Evolutionary conservation across 106 monocot species (phyloP), one percentile per base, ranked within the genome.

Genomic region (Dendrobium nobile): DNA sequence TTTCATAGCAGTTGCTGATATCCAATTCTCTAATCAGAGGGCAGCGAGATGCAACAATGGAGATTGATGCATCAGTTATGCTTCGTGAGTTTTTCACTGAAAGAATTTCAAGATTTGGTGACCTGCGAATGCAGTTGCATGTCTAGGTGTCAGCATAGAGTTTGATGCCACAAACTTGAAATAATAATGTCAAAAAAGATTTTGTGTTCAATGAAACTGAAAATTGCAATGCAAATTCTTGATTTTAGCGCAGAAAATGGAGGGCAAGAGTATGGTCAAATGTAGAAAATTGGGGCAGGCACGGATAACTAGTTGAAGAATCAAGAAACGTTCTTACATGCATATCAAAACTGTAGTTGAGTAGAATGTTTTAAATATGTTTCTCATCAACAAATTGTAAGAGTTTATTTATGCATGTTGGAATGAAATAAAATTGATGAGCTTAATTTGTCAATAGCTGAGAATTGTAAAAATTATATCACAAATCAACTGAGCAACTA

Each of bases 1-100:
- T 87, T 47, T 98, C 98, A 42, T 98, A 95, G 80, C 98, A 98
- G 58, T 88, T 85, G 83, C 92, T 95, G 59, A 95, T 84, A 77
- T 92, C 91, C 47, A 95, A 80, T 85, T 98, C 95, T 9, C 33
- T 86, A 4, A 98, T 88, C 47, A 80, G 77, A 7, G 65, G 84
- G 75, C 98, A 98, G 51, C 75, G 40, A 56, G 75, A 67, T 80
- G 94, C 90, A 20, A 98, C 72, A 70, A 68, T 92, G 18, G 79
- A 73, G 55, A 98, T 82, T 4, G 92, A 89, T 79, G 64, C 33
- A 77, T 98, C 98, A 19, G 88, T 92, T 70, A 95, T 80, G 78
- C 80, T 84, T 43, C 80, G 86, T 31, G 86, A 88, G 79, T 88
- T 92, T 75, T 75, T 83, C 15, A 98, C 80, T 51, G 98, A 92